A percentile compares a stretch with the other conserved stretches of the same genome.
These are phyloP conservation scores for Alternaria infectoria DNA, from an alignment of 2,329 filamentous ascomycete genomes.

Conservation along the genomic window DNA sequence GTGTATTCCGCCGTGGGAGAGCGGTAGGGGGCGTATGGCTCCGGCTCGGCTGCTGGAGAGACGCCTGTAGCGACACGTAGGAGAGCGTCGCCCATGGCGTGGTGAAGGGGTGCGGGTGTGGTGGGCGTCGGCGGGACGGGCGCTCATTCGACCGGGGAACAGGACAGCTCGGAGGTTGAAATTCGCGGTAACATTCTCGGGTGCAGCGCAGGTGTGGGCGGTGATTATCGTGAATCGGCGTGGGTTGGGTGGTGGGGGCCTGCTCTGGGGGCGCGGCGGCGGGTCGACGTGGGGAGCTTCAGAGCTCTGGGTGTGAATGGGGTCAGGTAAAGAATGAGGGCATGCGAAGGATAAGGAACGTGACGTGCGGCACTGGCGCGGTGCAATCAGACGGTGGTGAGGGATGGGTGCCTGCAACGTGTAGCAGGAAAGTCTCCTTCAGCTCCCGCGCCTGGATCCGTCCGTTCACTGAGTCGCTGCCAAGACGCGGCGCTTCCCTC, in stretches of 20 bases:
- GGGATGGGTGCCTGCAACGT: conserved; percentile 19
- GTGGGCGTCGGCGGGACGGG: conserved; percentile 9
- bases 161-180: conserved; percentile 24
- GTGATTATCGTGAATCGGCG: background rate
- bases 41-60: conserved; percentile 12
- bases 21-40: conserved; percentile 33
- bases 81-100: conserved; percentile 39
- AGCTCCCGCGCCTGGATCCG: conserved; percentile 10
- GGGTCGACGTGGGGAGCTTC: background rate
- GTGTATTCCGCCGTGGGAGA: conserved; percentile 38
- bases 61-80: conserved; percentile 23
- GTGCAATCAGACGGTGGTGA: conserved; percentile 25
- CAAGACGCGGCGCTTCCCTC: conserved; percentile 18
- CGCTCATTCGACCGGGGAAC: conserved; percentile 40
- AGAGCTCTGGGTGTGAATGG: conserved; percentile 7
- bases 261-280: conserved; percentile 1
- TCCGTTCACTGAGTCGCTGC: conserved; percentile 13
- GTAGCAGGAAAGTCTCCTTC: conserved; percentile 20
- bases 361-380: conserved; percentile 8
- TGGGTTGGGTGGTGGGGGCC: background rate
- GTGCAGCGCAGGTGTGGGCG: conserved; percentile 1
- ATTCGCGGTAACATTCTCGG: conserved; percentile 38
- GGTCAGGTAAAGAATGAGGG: conserved; percentile 8
- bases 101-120: conserved; percentile 14
- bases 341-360: conserved; percentile 16